These are phyloP conservation scores for Fomitopsis schrenkii DNA, from an alignment of 1,284 basidiomycete genomes.

Conservation along the genomic window DNA sequence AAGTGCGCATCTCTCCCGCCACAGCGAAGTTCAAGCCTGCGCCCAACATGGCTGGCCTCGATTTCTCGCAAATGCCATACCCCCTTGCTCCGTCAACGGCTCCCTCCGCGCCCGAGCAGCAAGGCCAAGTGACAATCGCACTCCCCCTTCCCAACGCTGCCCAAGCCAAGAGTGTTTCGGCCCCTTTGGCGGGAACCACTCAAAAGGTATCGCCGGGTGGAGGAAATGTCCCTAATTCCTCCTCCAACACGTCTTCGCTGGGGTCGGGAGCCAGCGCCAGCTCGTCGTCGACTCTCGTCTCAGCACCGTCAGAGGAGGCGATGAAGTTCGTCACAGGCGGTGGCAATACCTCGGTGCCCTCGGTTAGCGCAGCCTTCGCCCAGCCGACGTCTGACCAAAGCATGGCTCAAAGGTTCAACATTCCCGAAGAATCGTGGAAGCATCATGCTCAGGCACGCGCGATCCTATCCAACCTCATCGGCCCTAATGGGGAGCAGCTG, in stretches of 20 bases:
- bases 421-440: slow-evolving; percentile 76
- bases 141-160: slow-evolving; percentile 39
- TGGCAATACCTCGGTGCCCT: slow-evolving; percentile 22
- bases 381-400: slow-evolving; percentile 38
- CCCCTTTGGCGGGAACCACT: slow-evolving; percentile 53
- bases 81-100: slow-evolving; percentile 28
- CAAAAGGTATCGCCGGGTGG: slow-evolving; percentile 13
- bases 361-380: slow-evolving; percentile 38
- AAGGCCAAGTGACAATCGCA: slow-evolving; percentile 37
- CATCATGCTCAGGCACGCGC: slow-evolving; percentile 77
- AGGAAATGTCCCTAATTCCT: slow-evolving; percentile 41
- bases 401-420: slow-evolving; percentile 45
- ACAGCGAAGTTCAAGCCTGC: slow-evolving; percentile 80
- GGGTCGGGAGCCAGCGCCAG: slow-evolving; percentile 51
- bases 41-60: slow-evolving; percentile 36
- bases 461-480: slow-evolving; percentile 74
- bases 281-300: slow-evolving; percentile 38
- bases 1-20: slow-evolving; percentile 87
- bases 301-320: slow-evolving; percentile 45
- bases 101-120: slow-evolving; percentile 26
- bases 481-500: slow-evolving; percentile 79
- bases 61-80: slow-evolving; percentile 47
- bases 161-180: slow-evolving; percentile 59
- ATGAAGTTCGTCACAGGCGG: slow-evolving; percentile 29
- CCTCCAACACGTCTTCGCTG: slow-evolving; percentile 56